Base-by-base conservation (phyloP, 805 yeast species). In the Barnettozyma botsteinii region DNA sequence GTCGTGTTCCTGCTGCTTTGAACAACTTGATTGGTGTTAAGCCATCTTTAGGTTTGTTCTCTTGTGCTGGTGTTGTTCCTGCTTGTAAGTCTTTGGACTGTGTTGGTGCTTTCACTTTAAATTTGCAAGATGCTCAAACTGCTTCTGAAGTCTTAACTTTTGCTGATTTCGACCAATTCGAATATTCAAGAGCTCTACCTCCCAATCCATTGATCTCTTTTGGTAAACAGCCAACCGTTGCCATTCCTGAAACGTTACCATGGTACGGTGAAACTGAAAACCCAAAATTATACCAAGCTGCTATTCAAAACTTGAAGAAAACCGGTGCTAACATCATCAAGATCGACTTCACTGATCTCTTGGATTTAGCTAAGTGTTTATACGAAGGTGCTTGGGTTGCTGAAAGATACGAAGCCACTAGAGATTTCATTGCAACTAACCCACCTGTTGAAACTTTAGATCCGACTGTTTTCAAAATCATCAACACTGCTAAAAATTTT, bases 361-460 rank as follows among this genome's bases (percentile, higher is more conserved):
- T 85, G 45, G 84, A 83, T 27, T 70, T 91, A 42, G 98, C 98
- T 14, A 77, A 77, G 51, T 85, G 93, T 56, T 71, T 91, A 27
- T 91, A 91, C 59, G 97, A 91, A 57, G 98, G 98, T 43, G 85
- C 98, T n/a, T 91, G 98, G 98, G 98, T 91, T 10, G 86, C 94
- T 19, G 98, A 91, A 66, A 76, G 98, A 52, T 88, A 79, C 65
- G 79, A 86, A 47, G 96, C 96, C 20, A 75, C 79, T 27, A 74
- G 77, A 51, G 85, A 82, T 31, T 84, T 83, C 50, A 70, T 85
- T 42, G 75, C 75, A 22, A 69, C 83, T 7, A 73, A 79, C 55
- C 88, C 93, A 15, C 86, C 93, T 24, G 68, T 60, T 31, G 70
- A 73, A 25, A 72, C 82, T 35, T 66, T 91, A 52, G 96, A 91